Conservation (phyloP, 495 filamentous ascomycete genomes). For the Penicillium canescens region DNA sequence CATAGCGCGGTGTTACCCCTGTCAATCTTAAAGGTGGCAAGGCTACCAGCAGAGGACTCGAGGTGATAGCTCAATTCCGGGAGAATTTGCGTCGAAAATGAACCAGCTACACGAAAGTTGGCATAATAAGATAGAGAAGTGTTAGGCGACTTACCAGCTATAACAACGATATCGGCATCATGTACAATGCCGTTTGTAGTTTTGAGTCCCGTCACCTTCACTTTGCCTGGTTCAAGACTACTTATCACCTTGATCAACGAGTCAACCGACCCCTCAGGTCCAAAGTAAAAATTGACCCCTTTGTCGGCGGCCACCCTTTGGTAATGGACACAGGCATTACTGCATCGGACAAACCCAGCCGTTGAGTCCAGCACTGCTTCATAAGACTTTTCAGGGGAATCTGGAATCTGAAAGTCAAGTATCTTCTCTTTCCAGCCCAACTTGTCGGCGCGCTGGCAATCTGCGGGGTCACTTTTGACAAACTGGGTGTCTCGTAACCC, state of each 20-base stretch:
- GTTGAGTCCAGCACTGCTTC: slow-evolving; percentile 17
- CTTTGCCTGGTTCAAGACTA: slow-evolving; percentile 9
- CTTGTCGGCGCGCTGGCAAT: slow-evolving; percentile 11
- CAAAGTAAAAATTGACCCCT: slow-evolving; percentile 15
- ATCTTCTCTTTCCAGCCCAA: slow-evolving; percentile 17
- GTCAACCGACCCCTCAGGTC: slow-evolving; percentile 7
- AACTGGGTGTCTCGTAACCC: slow-evolving; percentile 18
- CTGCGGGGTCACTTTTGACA: slow-evolving; percentile 14
- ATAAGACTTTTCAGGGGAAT: slow-evolving; percentile 5
- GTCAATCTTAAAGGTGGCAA: slow-evolving; percentile 20
- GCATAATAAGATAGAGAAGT: not conserved
- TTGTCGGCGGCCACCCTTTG: slow-evolving; percentile 11
- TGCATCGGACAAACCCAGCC: slow-evolving; percentile 19
- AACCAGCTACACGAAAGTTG: slow-evolving; percentile 12
- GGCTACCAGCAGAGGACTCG: slow-evolving; percentile 17
- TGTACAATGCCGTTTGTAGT: slow-evolving; percentile 12
- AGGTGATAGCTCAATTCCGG: slow-evolving; percentile 17
- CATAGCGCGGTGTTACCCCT: slow-evolving; percentile 10
- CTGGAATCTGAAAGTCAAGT: slow-evolving; percentile 13
- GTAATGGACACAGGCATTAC: slow-evolving; percentile 17
- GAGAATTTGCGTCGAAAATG: slow-evolving; percentile 19
- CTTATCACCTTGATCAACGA: slow-evolving; percentile 13
- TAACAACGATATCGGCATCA: slow-evolving; percentile 12
- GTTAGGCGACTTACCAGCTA: slow-evolving; percentile 14
- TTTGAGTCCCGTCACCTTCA: slow-evolving; percentile 12